A percentile compares a stretch with the other conserved stretches of the same genome.
phyloP scores from a whole-genome alignment of 2,329 filamentous ascomycete genomes.

The Venturia carpophila region DNA sequence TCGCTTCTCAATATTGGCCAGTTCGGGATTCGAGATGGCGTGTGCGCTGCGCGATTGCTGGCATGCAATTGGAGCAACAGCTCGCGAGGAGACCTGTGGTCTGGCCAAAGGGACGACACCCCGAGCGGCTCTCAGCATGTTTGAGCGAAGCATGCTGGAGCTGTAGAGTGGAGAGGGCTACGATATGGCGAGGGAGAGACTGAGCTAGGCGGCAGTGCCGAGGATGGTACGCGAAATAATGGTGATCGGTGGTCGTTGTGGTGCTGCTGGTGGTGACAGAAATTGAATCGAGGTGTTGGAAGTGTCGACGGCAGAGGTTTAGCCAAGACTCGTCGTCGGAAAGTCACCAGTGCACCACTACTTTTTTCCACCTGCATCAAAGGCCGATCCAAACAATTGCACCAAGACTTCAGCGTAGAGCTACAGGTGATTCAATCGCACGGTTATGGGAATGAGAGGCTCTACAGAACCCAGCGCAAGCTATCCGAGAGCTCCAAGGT shows the following conservation, averaged over 20 bases:
- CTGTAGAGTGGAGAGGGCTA: conserved; percentile 12
- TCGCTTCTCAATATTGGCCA: conserved; percentile 98
- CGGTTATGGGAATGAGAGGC: neutral
- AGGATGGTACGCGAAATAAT: conserved; percentile 25
- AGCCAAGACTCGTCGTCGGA: neutral
- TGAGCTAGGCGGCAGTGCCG: neutral
- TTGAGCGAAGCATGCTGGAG: conserved; percentile 33
- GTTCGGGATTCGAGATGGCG: conserved; percentile 94
- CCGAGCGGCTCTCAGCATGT: conserved; percentile 31
- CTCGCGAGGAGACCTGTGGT: conserved; percentile 10
- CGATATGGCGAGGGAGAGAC: neutral
- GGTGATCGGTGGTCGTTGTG: neutral
- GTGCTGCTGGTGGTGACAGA: conserved; percentile 5
- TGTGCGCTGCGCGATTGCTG: conserved; percentile 59
- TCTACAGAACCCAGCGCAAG: neutral
- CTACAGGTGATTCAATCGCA: neutral
- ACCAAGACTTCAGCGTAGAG: neutral
- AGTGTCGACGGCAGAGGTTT: neutral
- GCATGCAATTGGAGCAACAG: neutral
- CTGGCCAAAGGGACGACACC: conserved; percentile 10
- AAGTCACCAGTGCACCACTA: neutral
- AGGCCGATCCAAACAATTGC: neutral
- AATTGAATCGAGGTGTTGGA: neutral
- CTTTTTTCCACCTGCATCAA: neutral
- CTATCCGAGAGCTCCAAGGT: conserved; percentile 5